Conservation (phyloP, 768 basidiomycete species). For the Tulasnella sp. region DNA sequence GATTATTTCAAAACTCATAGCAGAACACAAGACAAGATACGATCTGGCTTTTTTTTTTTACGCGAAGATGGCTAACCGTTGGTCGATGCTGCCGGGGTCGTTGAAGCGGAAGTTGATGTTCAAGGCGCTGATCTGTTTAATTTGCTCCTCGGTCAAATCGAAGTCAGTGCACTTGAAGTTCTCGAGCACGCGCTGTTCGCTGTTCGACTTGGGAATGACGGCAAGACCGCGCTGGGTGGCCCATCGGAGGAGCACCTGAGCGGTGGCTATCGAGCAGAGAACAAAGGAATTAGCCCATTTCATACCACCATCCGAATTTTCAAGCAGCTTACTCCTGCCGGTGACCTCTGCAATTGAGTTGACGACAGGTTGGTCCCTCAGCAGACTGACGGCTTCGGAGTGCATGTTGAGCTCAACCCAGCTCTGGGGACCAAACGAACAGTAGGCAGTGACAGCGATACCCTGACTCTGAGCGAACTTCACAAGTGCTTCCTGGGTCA, state of each 20-base stretch:
- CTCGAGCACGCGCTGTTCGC: constrained; percentile 32
- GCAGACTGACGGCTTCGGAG: constrained; percentile 33
- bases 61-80: constrained; percentile 57
- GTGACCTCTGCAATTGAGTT: constrained; percentile 7
- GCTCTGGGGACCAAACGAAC: constrained; percentile 42
- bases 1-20: background rate
- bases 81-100: constrained; percentile 56
- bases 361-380: background rate
- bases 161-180: constrained; percentile 42
- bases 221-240: constrained; percentile 62
- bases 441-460: constrained; percentile 45
- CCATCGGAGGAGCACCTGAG: constrained; percentile 71
- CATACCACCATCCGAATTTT: background rate
- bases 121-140: constrained; percentile 44
- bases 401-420: constrained; percentile 57
- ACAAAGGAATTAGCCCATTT: background rate
- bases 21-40: constrained; percentile 14
- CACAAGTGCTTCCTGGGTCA: constrained; percentile 39
- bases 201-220: constrained; percentile 63
- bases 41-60: constrained; percentile 27
- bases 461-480: constrained; percentile 31
- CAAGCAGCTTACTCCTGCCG: constrained; percentile 5
- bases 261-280: constrained; percentile 25
- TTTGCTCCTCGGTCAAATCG: constrained; percentile 45
- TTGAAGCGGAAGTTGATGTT: constrained; percentile 58